Percentiles rank a stretch among this genome's conserved stretches.
These are phyloP conservation scores for Moesziomyces aphidis DNA, from an alignment of 1,284 basidiomycete genomes.

Conservation along the genomic window DNA sequence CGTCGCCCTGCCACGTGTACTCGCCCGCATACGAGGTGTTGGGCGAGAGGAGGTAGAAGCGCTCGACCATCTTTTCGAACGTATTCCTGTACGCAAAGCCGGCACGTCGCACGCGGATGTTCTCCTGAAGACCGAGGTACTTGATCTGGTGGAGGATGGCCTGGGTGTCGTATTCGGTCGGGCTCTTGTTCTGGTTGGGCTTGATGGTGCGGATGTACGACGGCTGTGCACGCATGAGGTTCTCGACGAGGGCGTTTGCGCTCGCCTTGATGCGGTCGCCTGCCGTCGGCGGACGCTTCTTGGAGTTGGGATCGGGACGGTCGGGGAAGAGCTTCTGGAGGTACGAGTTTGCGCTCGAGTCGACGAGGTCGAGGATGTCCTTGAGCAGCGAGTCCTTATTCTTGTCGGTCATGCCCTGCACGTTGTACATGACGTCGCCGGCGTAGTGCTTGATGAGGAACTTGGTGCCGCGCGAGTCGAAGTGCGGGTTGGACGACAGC, in stretches of 20 bases:
- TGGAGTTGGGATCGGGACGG: constrained; percentile 92
- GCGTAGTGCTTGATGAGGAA: constrained; percentile 79
- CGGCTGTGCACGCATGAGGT: constrained; percentile 94
- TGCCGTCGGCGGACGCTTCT: constrained; percentile 97
- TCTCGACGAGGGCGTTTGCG: constrained; percentile 93
- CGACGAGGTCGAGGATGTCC: constrained; percentile 91
- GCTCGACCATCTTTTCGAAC: constrained; percentile 94
- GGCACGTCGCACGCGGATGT: constrained; percentile 94
- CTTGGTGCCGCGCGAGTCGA: constrained; percentile 74
- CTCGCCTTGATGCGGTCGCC: constrained; percentile 95
- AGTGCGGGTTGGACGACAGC: constrained; percentile 73
- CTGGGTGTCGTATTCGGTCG: constrained; percentile 91
- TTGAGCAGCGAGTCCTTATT: constrained; percentile 98
- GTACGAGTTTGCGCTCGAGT: constrained; percentile 72
- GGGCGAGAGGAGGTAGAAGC: constrained; percentile 93
- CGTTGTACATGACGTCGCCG: constrained; percentile 98
- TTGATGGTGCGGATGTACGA: constrained; percentile 99
- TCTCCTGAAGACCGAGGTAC: constrained; percentile 98
- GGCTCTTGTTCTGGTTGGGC: constrained; percentile 95
- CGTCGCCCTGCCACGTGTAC: constrained; percentile 94
- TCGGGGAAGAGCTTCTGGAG: constrained; percentile 92
- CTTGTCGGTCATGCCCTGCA: constrained; percentile 99
- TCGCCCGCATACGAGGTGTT: constrained; percentile 98
- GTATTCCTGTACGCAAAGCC: constrained; percentile 98
- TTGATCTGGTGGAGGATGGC: constrained; percentile 98